Evolutionary conservation across 768 basidiomycete genomes (phyloP).

Genomic region (Trametes gibbosa): DNA sequence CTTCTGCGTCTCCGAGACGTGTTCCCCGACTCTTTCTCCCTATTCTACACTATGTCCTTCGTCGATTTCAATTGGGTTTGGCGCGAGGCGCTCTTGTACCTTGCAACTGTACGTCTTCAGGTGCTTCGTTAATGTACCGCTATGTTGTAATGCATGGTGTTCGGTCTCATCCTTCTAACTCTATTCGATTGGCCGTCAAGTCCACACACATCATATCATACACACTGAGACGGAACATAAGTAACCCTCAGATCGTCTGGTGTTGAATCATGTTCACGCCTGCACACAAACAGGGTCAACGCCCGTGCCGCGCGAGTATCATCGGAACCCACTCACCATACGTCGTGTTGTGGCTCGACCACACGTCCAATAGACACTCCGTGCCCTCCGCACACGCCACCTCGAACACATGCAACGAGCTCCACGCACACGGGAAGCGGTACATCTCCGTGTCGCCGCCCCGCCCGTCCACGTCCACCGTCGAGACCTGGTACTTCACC

Average conservation of each 20-base stretch:
- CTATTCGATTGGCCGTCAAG: not conserved
- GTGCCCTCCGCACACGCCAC: slow-evolving; percentile 6
- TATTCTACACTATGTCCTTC: not conserved
- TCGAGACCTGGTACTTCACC: not conserved
- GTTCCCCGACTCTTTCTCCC: not conserved
- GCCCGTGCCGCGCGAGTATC: not conserved
- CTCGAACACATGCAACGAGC: slow-evolving; percentile 15
- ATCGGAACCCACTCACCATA: slow-evolving; percentile 1
- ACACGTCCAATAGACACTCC: slow-evolving; percentile 9
- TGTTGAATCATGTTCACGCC: slow-evolving; percentile 11
- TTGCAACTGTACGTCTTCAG: not conserved
- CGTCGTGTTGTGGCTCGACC: slow-evolving; percentile 16
- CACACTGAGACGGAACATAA: not conserved
- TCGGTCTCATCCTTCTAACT: not conserved
- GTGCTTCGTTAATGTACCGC: not conserved
- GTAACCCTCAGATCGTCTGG: slow-evolving; percentile 9
- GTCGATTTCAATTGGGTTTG: too few relatives aligned
- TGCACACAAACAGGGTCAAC: not conserved
- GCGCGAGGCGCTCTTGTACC: too few relatives aligned
- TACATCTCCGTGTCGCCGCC: slow-evolving; percentile 4
- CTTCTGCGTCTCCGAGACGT: not conserved
- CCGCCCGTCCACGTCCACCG: not conserved
- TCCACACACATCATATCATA: too few relatives aligned
- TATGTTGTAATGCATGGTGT: not conserved
- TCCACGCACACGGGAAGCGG: slow-evolving; percentile 7